Percentiles rank a stretch among this genome's conserved stretches.
Conservation (phyloP, 805 yeast genomes). For the Candida germanica region DNA sequence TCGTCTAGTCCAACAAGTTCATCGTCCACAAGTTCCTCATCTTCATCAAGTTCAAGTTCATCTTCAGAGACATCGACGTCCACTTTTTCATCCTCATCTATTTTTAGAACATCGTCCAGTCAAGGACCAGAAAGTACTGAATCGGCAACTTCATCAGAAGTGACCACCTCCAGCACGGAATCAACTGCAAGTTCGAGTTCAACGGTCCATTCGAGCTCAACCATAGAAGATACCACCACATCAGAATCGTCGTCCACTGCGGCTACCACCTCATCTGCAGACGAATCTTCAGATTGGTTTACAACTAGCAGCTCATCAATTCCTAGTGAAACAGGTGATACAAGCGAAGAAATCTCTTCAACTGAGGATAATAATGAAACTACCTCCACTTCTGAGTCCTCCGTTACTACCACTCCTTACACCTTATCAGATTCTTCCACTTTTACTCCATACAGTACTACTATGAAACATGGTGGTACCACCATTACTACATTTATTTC, state of each 20-base stretch:
- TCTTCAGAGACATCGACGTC: slow-evolving; percentile 7
- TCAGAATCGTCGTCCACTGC: neutral
- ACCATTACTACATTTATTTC: slow-evolving; percentile 41
- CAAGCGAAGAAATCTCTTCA: slow-evolving; percentile 1
- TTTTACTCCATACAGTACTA: slow-evolving; percentile 13
- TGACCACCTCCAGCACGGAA: neutral
- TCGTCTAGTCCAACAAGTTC: neutral
- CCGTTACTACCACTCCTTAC: slow-evolving; percentile 1
- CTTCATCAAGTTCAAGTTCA: slow-evolving; percentile 6
- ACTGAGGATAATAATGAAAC: neutral
- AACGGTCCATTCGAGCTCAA: neutral
- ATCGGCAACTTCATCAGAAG: neutral
- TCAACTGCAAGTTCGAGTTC: neutral
- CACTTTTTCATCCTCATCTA: slow-evolving; percentile 1
- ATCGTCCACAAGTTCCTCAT: neutral
- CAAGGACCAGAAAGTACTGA: neutral
- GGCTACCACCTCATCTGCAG: neutral
- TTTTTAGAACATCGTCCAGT: neutral
- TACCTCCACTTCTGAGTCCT: slow-evolving; percentile 3
- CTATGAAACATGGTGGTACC: slow-evolving; percentile 22
- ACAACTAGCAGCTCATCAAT: slow-evolving; percentile 1
- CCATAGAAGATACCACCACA: neutral
- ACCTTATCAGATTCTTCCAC: slow-evolving; percentile 5
- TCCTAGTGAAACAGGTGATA: neutral
- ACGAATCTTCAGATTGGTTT: neutral